Percentiles rank a stretch among this genome's conserved stretches.
These are phyloP conservation scores for Polyplosphaeria fusca DNA, from an alignment of 495 filamentous ascomycete species.

Conservation along the genomic window DNA sequence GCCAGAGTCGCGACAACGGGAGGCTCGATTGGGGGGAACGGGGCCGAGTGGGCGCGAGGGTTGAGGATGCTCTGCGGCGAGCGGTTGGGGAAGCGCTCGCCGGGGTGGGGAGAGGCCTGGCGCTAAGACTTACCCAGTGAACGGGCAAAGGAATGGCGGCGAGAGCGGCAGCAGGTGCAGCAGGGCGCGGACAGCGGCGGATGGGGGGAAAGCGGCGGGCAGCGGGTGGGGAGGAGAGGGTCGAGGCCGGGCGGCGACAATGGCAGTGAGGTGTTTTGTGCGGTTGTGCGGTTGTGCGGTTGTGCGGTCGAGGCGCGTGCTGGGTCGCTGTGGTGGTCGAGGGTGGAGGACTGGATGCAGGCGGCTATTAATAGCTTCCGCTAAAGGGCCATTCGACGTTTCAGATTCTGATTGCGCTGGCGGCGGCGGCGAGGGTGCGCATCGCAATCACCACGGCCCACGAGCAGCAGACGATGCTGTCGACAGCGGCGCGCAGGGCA, in stretches of 20 bases:
- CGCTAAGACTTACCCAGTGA: constrained; percentile 36
- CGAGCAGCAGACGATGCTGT: too few species aligned
- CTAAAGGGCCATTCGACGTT: constrained; percentile 18
- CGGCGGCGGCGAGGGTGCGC: constrained; percentile 8
- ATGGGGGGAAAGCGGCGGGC: background rate
- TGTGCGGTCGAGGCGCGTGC: background rate
- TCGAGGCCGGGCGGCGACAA: constrained; percentile 1
- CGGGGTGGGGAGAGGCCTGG: constrained; percentile 20
- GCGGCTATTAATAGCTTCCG: constrained; percentile 16
- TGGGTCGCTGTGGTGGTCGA: constrained; percentile 3
- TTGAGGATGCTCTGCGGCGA: constrained; percentile 24
- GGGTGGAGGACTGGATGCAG: constrained; percentile 14
- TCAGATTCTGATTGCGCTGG: constrained; percentile 15
- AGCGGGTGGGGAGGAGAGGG: background rate
- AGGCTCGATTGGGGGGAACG: constrained; percentile 13
- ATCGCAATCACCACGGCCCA: background rate
- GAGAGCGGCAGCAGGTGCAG: constrained; percentile 3
- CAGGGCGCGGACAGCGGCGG: background rate
- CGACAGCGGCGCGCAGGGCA: background rate
- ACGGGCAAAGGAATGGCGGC: constrained; percentile 5
- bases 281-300: background rate
- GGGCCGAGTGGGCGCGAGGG: constrained; percentile 11
- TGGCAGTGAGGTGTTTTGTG: constrained; percentile 2
- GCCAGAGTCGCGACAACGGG: background rate
- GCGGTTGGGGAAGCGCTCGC: constrained; percentile 34